Conservation (phyloP, 169 alveolate genomes). For the Plasmodium ovale region DNA sequence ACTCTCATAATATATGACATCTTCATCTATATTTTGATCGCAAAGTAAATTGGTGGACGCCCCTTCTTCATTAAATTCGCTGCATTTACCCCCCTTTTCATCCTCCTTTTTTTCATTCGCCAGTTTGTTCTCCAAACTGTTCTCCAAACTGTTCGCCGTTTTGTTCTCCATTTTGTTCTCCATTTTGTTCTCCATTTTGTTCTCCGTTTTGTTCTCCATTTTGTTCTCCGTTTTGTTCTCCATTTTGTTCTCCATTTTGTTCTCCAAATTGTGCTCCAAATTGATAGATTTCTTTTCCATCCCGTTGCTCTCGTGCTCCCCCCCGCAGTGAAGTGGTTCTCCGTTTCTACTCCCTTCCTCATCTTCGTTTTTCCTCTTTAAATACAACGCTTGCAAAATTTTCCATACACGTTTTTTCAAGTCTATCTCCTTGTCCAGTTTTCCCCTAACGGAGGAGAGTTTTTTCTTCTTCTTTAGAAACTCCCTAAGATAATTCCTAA, state of each 20-base stretch:
- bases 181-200: background rate
- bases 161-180: background rate
- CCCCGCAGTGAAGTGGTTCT: background rate
- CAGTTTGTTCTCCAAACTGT: background rate
- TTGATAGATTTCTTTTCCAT: background rate
- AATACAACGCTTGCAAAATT: conserved; percentile 37
- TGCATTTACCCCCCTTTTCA: background rate
- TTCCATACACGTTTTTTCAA: conserved; percentile 25
- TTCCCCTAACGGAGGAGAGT: conserved; percentile 2
- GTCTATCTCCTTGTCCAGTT: conserved; percentile 27
- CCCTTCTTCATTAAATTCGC: background rate
- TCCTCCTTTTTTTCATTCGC: background rate
- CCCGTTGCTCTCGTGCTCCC: background rate
- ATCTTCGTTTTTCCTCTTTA: conserved; percentile 42
- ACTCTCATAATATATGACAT: conserved; percentile 42
- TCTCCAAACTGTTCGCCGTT: background rate
- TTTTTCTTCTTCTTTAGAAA: conserved; percentile 43
- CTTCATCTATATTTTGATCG: conserved; percentile 53
- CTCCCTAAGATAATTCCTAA: conserved; percentile 19
- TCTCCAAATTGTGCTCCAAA: background rate
- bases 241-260: background rate
- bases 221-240: background rate
- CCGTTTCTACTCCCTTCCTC: background rate
- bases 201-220: background rate
- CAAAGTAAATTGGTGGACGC: background rate